Base-by-base conservation (phyloP, 441 rosid species). In the Populus hybrid region DNA sequence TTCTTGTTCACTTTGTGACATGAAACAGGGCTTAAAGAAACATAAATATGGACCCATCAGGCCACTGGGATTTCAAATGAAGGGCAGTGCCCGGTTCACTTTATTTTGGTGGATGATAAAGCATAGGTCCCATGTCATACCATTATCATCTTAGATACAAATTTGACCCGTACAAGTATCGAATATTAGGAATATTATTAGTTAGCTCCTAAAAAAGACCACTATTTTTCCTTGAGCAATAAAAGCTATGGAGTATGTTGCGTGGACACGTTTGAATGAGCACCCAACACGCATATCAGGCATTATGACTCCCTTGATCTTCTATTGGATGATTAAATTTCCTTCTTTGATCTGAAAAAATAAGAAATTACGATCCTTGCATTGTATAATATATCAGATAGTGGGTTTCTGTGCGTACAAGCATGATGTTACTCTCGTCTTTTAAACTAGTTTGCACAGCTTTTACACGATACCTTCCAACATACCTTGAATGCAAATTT, bases 241-340 rank as follows among this genome's bases (percentile, higher is more conserved):
- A 35, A 6, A 68, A 21, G 30, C 74, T 21, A 36, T 59, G 30
- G 59, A 16, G 59, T 50, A 0, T 50, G n/a, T 26, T 26, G 28
- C 28, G 28, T 26, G 28, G 28, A 26, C 28, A 26, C 69, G 50
- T 74, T 66, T 69, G 32, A 11, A 64, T 16, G 40, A 28, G 69
- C 69, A n/a, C 35, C 76, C 78, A 26, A 42, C 78, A 61, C 14
- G 24, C 46, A 1, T 63, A 32, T 70, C 67, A 72, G 75, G 35
- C 75, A 46, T 68, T 5, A 76, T 69, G 74, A 76, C 74, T 59
- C 18, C 24, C 68, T 50, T 46, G 26, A 21, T 67, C 61, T 26
- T 14, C n/a, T 42, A 11, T 14, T 21, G 46, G 24, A 23, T 19
- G n/a, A 3, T 46, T 11, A 38, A 12, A 30, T 28, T 12, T 67